Evolutionary conservation across 305 asterid genomes (phyloP).

Genomic region (Striga hermonthica): DNA sequence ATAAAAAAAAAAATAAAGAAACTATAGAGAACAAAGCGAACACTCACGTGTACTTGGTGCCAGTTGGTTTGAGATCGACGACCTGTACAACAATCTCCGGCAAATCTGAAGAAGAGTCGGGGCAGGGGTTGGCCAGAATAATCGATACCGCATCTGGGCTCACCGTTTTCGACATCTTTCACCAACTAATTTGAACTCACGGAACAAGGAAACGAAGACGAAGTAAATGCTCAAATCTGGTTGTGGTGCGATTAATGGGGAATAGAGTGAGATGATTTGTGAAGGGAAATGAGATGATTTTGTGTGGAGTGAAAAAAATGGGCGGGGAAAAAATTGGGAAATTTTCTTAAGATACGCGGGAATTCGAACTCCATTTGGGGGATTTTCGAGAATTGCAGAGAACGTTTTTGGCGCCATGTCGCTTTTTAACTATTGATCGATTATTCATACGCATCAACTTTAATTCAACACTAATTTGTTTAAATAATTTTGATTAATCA

Average conservation of each 20-base stretch:
- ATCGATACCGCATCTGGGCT: conserved; percentile 66
- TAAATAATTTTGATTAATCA: too few species aligned
- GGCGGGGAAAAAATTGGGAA: conserved; percentile 24
- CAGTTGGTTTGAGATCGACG: conserved; percentile 66
- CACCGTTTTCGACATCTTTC: conserved; percentile 40
- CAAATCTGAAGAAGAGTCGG: conserved; percentile 54
- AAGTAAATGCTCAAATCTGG: neutral
- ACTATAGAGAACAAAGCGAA: neutral
- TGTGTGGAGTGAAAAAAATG: conserved; percentile 28
- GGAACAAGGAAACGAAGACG: neutral
- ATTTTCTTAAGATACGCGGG: conserved; percentile 32
- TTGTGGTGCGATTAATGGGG: neutral
- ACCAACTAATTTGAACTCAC: neutral
- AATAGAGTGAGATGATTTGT: neutral
- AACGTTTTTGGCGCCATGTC: conserved; percentile 32
- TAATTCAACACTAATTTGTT: too few species aligned
- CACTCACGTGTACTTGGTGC: conserved; percentile 54
- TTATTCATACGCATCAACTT: too few species aligned
- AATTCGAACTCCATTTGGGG: neutral
- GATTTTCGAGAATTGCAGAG: neutral
- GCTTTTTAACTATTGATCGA: too few species aligned
- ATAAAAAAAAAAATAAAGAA: neutral
- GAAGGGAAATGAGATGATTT: neutral
- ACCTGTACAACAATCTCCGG: conserved; percentile 74
- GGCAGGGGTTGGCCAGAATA: conserved; percentile 71